Base-by-base conservation (phyloP, 495 filamentous ascomycete species). In the Hypomontagnella submonticulosa region DNA sequence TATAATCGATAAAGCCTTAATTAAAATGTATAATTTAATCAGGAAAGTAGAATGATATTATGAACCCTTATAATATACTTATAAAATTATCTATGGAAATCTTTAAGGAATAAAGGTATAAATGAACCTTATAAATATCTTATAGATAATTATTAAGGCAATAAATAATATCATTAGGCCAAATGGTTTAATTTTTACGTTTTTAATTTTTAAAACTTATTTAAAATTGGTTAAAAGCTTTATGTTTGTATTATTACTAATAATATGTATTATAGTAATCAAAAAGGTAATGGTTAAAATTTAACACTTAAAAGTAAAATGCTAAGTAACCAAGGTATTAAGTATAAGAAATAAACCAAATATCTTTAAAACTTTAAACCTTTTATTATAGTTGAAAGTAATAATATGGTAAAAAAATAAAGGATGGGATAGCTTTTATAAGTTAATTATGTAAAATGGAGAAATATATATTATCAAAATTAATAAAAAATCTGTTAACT, bases 301-400 rank as follows among this genome's bases (percentile, higher is more conserved):
- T 11, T 30, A 48, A 10, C 27, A 48, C 27, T 48, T 48, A 30
- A 48, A 48, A 48, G 32, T 32, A 12, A 30, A 48, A 30, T 15
- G 12, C 27, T 48, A 48, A 48, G 32, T 48, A 3, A 30, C 4
- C 4, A 48, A 48, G 3, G n/a, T 16, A 5, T 32, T 48, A 2
- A 32, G 2, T 3, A 48, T 48, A 48, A 48, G 23, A 48, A 48
- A 48, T 15, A 13, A 20, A 3, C 13, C 32, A 18, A 30, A 30
- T 30, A 48, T n/a, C n/a, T 30, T 48, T 9, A 32, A 48, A 3
- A 48, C 32, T 32, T 48, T 48, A 11, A 48, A 48, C 23, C 23
- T 48, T 2, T 15, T 32, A n/a, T 32, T 48, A 48, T 48, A 48
- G 32, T 48, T n/a, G 3, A 48, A 48, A 32, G n/a, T 48, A 32